phyloP scores from a whole-genome alignment of 2,329 filamentous ascomycete genomes.

The Magnaporthales sp. region DNA sequence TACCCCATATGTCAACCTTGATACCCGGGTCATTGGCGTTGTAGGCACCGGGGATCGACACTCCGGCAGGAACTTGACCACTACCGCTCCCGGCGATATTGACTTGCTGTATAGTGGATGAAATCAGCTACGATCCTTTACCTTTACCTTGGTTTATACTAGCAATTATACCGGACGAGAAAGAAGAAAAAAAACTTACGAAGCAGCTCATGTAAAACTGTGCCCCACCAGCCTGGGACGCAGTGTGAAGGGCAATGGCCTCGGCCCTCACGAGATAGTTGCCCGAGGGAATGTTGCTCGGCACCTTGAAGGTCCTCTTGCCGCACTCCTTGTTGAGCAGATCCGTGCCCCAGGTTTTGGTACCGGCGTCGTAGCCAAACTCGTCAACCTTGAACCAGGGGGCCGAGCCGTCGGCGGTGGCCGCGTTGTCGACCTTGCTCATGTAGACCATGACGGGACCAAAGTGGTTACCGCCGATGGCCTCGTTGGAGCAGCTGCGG shows the following conservation, averaged over 20 bases:
- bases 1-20: slow-evolving; percentile 34
- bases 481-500: slow-evolving; percentile 35
- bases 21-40: slow-evolving; percentile 36
- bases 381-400: slow-evolving; percentile 46
- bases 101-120: background rate
- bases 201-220: slow-evolving; percentile 18
- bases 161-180: background rate
- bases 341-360: slow-evolving; percentile 33
- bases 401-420: slow-evolving; percentile 30
- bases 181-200: slow-evolving; percentile 9
- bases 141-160: background rate
- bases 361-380: slow-evolving; percentile 35
- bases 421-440: slow-evolving; percentile 37
- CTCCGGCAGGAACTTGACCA: slow-evolving; percentile 29
- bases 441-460: slow-evolving; percentile 45
- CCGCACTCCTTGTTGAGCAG: slow-evolving; percentile 19
- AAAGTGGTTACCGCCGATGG: slow-evolving; percentile 45
- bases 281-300: slow-evolving; percentile 29
- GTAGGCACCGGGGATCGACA: slow-evolving; percentile 40
- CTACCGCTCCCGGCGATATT: background rate
- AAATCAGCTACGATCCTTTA: background rate
- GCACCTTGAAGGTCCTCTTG: slow-evolving; percentile 27
- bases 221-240: slow-evolving; percentile 16
- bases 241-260: slow-evolving; percentile 33
- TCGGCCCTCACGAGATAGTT: slow-evolving; percentile 36